Base-by-base conservation (phyloP, 768 basidiomycete species). In the Serpula lacrymans region DNA sequence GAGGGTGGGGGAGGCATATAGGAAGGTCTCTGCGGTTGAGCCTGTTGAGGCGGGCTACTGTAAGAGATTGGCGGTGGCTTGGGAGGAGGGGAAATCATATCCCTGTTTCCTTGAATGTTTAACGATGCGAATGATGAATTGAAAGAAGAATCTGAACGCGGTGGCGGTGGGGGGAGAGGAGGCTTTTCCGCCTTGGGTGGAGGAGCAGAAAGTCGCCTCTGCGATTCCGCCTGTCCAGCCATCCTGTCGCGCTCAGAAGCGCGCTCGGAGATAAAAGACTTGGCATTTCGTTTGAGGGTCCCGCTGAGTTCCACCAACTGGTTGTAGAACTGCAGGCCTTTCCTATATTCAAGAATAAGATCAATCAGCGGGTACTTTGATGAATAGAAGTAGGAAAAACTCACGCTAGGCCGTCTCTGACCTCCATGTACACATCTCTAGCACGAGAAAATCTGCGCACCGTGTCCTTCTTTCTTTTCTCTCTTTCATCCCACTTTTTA, bases 301-400 rank as follows among this genome's bases (percentile, higher is more conserved):
- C 64, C 53, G 9, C 80, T 70, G 26, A 94, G 62, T 13, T 80
- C 78, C 0, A 70, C 74, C 11, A 98, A 72, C 47, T 94, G 89
- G 5, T 70, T 72, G 58, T 99, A 97, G 63, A 95, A 99, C 31
- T 85, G 80, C 2, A 91, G 67, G 0, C 94, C 95, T 58, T 93
- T 94, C 10, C 88, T 92, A 57, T 48, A 49, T 10, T 30, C 23
- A 11, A 23, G 17, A 23, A 29, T 39, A n/a, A n/a, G n/a, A 48
- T 12, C 40, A 35, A 42, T 46, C 30, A 49, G 53, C 6, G 40
- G 43, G 3, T 18, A 37, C 16, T 32, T 18, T 30, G 33, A 18
- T 37, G 27, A 42, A 30, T 27, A 37, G 29, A 29, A 26, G 23
- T 21, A 41, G 38, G 27, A n/a, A 25, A 43, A 33, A 80, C 87